phyloP scores from a whole-genome alignment of 805 yeast species.

The Candida ascalaphidarum region DNA sequence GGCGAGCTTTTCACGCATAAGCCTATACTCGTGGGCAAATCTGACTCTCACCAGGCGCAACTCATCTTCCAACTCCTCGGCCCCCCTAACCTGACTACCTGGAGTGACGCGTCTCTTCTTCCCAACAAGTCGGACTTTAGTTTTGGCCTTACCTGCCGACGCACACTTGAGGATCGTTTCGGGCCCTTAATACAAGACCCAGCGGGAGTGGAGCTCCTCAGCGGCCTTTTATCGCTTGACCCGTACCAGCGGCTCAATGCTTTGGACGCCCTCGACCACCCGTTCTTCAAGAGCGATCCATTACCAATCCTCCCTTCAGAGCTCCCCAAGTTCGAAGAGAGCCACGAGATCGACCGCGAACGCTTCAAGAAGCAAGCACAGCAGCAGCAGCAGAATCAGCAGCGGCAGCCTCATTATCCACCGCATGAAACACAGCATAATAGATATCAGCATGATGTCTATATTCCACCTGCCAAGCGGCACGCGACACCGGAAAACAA shows the following conservation, averaged over 20 bases:
- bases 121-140: conserved; percentile 45
- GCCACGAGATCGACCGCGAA: conserved; percentile 81
- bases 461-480: neutral
- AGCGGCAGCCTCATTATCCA: no score
- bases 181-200: conserved; percentile 28
- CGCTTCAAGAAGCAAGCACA: conserved; percentile 37
- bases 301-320: conserved; percentile 45
- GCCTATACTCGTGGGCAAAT: conserved; percentile 79
- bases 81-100: conserved; percentile 51
- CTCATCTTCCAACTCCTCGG: conserved; percentile 78
- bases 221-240: conserved; percentile 57
- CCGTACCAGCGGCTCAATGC: conserved; percentile 76
- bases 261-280: conserved; percentile 60
- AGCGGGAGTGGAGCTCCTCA: conserved; percentile 53
- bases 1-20: conserved; percentile 75
- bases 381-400: conserved; percentile 5
- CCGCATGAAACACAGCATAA: no score
- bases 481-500: neutral
- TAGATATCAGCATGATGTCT: conserved; percentile 1
- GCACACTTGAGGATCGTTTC: conserved; percentile 45
- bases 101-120: conserved; percentile 54
- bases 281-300: conserved; percentile 63
- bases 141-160: conserved; percentile 35
- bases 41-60: conserved; percentile 85
- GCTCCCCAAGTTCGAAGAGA: conserved; percentile 67